Percentiles rank a stretch among this genome's conserved stretches.
Conservation (phyloP, 2,329 filamentous ascomycete species). For the Aspergillus hortae region DNA sequence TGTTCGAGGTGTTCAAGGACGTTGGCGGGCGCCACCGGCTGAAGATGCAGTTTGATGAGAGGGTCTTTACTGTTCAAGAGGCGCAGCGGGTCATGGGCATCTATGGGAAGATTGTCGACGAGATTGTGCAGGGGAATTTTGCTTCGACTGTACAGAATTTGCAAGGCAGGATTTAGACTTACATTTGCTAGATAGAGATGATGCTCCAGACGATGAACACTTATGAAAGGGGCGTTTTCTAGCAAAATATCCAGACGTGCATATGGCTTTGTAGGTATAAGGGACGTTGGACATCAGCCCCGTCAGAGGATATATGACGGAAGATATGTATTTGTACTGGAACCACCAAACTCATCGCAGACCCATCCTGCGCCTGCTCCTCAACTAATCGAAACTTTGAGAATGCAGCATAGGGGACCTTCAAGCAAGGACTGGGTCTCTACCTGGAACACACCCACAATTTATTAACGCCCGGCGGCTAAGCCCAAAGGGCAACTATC, state of each 20-base stretch:
- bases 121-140: neutral
- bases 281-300: neutral
- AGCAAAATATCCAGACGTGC: neutral
- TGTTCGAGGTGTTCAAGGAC: slow-evolving; percentile 6
- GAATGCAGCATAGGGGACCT: too few species aligned
- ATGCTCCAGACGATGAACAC: neutral
- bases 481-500: too few species aligned
- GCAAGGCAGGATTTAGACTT: neutral
- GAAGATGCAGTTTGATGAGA: slow-evolving; percentile 1
- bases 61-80: neutral
- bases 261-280: neutral
- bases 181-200: neutral
- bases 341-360: neutral
- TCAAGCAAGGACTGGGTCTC: too few species aligned
- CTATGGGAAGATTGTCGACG: slow-evolving; percentile 1
- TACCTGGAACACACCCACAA: too few species aligned
- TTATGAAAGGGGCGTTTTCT: neutral
- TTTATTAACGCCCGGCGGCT: too few species aligned
- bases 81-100: neutral
- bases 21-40: neutral
- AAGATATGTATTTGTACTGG: neutral
- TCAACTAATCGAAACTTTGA: too few species aligned
- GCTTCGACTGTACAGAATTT: neutral
- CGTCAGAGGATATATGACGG: neutral
- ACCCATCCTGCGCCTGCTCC: too few species aligned